Evolutionary conservation across 2,329 filamentous ascomycete genomes (phyloP).

Genomic region (Boeremia exigua): DNA sequence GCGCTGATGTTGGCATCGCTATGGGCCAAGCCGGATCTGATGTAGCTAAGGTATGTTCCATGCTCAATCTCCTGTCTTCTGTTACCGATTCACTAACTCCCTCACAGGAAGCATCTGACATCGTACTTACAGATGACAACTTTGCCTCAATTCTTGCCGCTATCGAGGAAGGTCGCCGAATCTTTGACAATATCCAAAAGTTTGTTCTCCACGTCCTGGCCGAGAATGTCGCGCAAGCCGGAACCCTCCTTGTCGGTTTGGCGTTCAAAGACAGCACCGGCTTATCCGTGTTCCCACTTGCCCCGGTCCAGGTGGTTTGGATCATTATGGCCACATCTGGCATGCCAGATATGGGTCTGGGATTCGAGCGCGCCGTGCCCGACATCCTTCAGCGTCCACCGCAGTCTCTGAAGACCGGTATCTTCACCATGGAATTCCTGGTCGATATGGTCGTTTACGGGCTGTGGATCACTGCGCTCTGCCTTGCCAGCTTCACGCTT

Average conservation of each 20-base stretch:
- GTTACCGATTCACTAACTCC: neutral
- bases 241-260: constrained; percentile 79
- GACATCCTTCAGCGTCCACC: constrained; percentile 84
- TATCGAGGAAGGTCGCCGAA: constrained; percentile 80
- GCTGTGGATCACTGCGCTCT: constrained; percentile 43
- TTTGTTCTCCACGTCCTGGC: constrained; percentile 78
- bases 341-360: constrained; percentile 80
- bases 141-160: constrained; percentile 86
- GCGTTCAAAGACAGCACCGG: constrained; percentile 75
- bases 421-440: constrained; percentile 49
- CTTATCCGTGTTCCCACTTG: constrained; percentile 83
- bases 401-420: constrained; percentile 56
- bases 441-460: constrained; percentile 49
- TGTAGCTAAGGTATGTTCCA: constrained; percentile 67
- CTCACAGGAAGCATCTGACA: constrained; percentile 55
- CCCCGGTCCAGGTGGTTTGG: constrained; percentile 88
- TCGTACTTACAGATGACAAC: constrained; percentile 87
- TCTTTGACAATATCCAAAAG: constrained; percentile 90
- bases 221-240: constrained; percentile 84
- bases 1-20: constrained; percentile 84
- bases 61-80: too few relatives aligned
- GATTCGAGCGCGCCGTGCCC: constrained; percentile 75
- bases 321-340: constrained; percentile 93
- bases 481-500: constrained; percentile 43
- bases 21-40: constrained; percentile 82